Percentiles rank a stretch among this genome's conserved stretches.
Conservation (phyloP, 116 monocot species). For the Posidonia oceanica region DNA sequence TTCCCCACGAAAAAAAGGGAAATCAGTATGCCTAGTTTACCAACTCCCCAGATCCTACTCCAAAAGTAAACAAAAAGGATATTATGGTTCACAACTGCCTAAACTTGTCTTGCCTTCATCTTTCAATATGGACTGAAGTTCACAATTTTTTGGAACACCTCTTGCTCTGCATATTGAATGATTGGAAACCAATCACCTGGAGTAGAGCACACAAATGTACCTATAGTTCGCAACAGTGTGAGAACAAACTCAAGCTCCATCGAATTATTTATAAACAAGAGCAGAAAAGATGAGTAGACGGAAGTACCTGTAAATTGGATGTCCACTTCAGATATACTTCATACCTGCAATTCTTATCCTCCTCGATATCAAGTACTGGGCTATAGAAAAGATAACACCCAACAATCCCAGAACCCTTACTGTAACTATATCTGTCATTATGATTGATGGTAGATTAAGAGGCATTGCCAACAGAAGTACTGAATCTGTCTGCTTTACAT, state of each 20-base stretch:
- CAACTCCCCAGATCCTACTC: neutral
- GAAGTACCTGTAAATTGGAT: neutral
- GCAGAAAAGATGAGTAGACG: neutral
- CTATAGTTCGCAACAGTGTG: neutral
- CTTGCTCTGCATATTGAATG: neutral
- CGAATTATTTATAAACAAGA: neutral
- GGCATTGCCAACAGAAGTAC: slow-evolving; percentile 81
- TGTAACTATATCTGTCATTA: slow-evolving; percentile 83
- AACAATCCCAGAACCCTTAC: slow-evolving; percentile 80
- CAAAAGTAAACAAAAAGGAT: slow-evolving; percentile 6
- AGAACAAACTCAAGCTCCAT: neutral
- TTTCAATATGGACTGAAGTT: neutral
- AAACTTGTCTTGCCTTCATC: neutral
- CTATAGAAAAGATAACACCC: slow-evolving; percentile 70
- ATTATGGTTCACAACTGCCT: neutral
- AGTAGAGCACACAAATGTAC: neutral
- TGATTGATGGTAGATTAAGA: slow-evolving; percentile 75
- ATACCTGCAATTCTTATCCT: slow-evolving; percentile 82
- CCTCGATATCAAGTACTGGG: slow-evolving; percentile 84
- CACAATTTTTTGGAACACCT: neutral
- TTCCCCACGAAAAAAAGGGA: neutral
- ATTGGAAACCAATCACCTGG: too few relatives aligned
- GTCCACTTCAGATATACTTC: slow-evolving; percentile 71
- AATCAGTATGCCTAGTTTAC: neutral
- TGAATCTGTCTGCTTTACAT: slow-evolving; percentile 82